phyloP scores from a whole-genome alignment of 208 protist genomes.

The Trypanosoma brucei region DNA sequence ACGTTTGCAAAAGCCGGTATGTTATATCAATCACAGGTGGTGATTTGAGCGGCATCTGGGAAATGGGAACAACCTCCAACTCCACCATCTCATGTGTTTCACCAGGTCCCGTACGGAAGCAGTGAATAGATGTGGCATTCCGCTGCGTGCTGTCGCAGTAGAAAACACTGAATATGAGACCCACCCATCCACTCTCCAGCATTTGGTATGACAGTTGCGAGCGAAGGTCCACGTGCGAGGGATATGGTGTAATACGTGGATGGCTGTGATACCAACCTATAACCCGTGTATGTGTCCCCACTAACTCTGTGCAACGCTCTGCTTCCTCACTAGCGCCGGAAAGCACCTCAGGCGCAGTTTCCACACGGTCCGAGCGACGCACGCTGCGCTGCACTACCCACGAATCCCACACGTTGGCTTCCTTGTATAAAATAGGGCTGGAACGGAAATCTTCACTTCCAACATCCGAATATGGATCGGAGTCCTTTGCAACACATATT shows the following conservation, averaged over 20 bases:
- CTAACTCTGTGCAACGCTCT: conserved; percentile 32
- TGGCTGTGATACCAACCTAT: conserved; percentile 90
- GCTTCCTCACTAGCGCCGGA: conserved; percentile 52
- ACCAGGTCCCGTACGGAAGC: conserved; percentile 50
- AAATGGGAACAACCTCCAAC: conserved; percentile 27
- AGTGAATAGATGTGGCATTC: conserved; percentile 51
- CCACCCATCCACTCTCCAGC: conserved; percentile 75
- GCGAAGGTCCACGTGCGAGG: conserved; percentile 65
- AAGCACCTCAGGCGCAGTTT: conserved; percentile 53
- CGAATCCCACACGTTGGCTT: conserved; percentile 49
- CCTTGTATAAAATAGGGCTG: conserved; percentile 19
- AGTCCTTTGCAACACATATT: conserved; percentile 12
- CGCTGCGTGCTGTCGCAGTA: conserved; percentile 35
- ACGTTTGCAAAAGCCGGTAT: conserved; percentile 13
- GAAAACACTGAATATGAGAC: conserved; percentile 84
- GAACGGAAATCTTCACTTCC: not conserved
- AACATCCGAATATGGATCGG: too few species aligned
- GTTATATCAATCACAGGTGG: conserved; percentile 5
- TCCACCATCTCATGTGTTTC: conserved; percentile 44
- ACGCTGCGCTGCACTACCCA: conserved; percentile 58
- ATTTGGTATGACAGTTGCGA: conserved; percentile 78
- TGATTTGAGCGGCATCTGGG: conserved; percentile 20
- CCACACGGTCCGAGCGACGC: conserved; percentile 69
- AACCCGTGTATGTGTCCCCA: conserved; percentile 38
- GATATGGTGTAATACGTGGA: conserved; percentile 66